Base-by-base conservation (phyloP, 257 asterid genomes). In the Lithospermum erythrorhizon region DNA sequence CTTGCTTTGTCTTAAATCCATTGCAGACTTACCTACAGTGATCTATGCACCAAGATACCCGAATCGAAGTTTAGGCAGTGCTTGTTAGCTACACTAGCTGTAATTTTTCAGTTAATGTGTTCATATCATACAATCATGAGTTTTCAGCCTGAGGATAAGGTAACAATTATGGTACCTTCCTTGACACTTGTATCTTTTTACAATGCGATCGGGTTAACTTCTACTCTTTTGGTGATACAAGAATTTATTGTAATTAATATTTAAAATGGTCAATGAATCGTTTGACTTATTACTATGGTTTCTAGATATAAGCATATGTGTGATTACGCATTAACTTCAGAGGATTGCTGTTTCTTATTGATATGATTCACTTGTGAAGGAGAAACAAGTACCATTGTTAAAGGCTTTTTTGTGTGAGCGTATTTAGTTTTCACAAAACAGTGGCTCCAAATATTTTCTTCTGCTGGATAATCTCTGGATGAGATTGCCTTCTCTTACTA, bases 61-160 rank as follows among this genome's bases (percentile, higher is more conserved):
- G 99, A 93, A 76, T 83, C 99, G 73, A 89, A 85, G 84, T 87
- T 87, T 71, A 84, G 97, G 82, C 84, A 79, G 75, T 93, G 96
- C 72, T 79, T 93, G 71, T 75, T 87, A 61, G 95, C 91, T 70
- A 83, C 94, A 55, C 79, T 89, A 62, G 89, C 93, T 55, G 91
- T 75, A 62, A 81, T 89, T 68, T 93, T 89, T 78, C 83, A 84
- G 87, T 73, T 87, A 76, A 89, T 93, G 99, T 84, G 94, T 69
- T 84, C 95, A 7, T 93, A 93, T 81, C 80, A 84, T 80, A 88
- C 89, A 55, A 78, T 93, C 66, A 81, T 78, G 75, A 79, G 83
- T 82, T 89, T 87, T 74, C 87, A 79, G 59, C 83, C 84, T 37
- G 95, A 76, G 69, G 87, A 86, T 45, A 76, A 80, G 79, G 99